Conservation (phyloP, 768 basidiomycete genomes). For the Suillus decipiens region DNA sequence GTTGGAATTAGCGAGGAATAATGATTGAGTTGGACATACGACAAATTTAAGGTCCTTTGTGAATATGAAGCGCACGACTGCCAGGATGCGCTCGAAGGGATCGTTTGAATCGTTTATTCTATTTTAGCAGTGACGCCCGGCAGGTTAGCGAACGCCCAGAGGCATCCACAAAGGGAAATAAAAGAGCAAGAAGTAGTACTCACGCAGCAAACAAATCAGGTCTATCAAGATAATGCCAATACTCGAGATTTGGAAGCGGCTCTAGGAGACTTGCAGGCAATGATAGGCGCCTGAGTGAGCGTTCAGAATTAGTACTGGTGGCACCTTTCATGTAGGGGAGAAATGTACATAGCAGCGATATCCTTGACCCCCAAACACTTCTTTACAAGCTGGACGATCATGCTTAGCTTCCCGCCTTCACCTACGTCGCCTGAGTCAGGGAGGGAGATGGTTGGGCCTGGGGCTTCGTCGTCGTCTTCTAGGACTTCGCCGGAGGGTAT, state of each 20-base stretch:
- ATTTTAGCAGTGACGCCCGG: conserved; percentile 1
- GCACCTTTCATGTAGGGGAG: conserved; percentile 1
- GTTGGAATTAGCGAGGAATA: not conserved
- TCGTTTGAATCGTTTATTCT: conserved; percentile 93
- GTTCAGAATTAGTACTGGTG: conserved; percentile 17
- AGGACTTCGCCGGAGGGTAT: conserved; percentile 12
- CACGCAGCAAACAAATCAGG: conserved; percentile 92
- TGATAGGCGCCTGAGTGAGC: conserved; percentile 72
- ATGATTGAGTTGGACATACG: conserved; percentile 43
- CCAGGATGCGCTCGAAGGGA: conserved; percentile 94
- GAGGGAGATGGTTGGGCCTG: conserved; percentile 61
- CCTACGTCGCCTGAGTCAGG: conserved; percentile 70
- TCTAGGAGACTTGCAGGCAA: conserved; percentile 92
- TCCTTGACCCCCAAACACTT: conserved; percentile 93
- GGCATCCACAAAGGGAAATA: conserved; percentile 1
- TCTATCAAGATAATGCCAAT: conserved; percentile 92
- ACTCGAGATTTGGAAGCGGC: conserved; percentile 94
- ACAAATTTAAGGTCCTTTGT: conserved; percentile 95
- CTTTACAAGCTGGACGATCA: conserved; percentile 90
- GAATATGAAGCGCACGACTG: conserved; percentile 83
- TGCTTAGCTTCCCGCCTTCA: conserved; percentile 92
- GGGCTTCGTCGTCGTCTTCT: conserved; percentile 54
- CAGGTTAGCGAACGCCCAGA: conserved; percentile 1
- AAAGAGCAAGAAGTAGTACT: conserved; percentile 33
- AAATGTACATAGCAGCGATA: conserved; percentile 85